Base-by-base conservation (phyloP, 345 rosid genomes). In the Conringia planisiliqua region DNA sequence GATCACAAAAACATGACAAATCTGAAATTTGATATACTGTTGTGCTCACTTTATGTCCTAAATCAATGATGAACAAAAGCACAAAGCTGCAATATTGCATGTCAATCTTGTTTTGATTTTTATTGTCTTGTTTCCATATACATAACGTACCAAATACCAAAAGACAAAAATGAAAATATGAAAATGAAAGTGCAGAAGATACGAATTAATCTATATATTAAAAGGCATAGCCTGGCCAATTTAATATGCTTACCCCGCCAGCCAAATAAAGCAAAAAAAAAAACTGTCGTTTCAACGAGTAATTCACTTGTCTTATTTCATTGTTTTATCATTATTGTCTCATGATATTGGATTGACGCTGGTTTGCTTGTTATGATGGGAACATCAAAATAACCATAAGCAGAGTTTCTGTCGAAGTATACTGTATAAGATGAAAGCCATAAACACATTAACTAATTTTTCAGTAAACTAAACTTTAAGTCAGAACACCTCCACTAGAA, bases 61-160 rank as follows among this genome's bases (percentile, higher is more conserved):
- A n/a, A n/a, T n/a, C n/a, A n/a, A n/a, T n/a, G n/a, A n/a, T n/a
- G n/a, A n/a, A n/a, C n/a, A n/a, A n/a, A n/a, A n/a, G n/a, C n/a
- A n/a, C n/a, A n/a, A 50, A 50, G 14, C 56, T 22, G 56, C 56
- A n/a, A n/a, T n/a, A 50, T 62, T 62, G 76, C 69, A 72, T 39
- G 76, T 42, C 76, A 52, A 62, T 50, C 61, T 38, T 61, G 61
- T 38, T 51, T 71, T 26, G 32, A 11, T 72, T 50, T 62, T 27
- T 17, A 71, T 36, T 62, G 68, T 71, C 68, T 71, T 71, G 68
- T 61, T 60, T 61, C 50, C 68, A 36, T 47, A 36, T 4, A 60
- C 39, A 38, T 18, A 69, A 42, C 20, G 6, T 50, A 50, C 60
- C 52, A 63, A 72, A 72, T 62, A 72, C 42, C 42, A 36, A 7